Percentiles rank a stretch among this genome's conserved stretches.
Evolutionary conservation across 306 rosid genomes (phyloP).

Genomic region (Myrica gale): DNA sequence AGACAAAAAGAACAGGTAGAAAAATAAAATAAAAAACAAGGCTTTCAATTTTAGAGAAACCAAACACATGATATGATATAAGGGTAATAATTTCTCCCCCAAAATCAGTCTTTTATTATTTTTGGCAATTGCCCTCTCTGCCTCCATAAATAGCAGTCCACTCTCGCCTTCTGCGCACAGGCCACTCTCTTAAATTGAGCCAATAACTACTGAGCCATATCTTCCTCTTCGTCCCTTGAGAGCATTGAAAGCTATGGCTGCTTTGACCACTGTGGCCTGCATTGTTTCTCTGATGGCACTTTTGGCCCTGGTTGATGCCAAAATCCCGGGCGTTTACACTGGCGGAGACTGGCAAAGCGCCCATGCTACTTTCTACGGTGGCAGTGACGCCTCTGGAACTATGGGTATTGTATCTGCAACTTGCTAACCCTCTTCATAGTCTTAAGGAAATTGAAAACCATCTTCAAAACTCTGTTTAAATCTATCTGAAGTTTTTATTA

Average conservation of each 20-base stretch:
- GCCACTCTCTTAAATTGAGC: neutral
- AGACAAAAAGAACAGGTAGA: neutral
- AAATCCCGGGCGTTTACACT: conserved; percentile 43
- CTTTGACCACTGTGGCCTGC: conserved; percentile 8
- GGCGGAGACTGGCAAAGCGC: conserved; percentile 65
- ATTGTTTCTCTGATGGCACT: conserved; percentile 29
- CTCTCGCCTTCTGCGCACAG: conserved; percentile 15
- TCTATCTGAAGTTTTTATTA: no score
- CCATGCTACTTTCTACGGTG: conserved; percentile 91
- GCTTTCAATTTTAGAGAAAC: neutral
- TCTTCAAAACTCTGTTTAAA: neutral
- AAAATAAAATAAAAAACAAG: neutral
- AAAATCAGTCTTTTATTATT: neutral
- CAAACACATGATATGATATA: conserved; percentile 26
- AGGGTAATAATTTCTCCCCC: conserved; percentile 30
- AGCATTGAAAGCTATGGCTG: conserved; percentile 34
- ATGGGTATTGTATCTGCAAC: conserved; percentile 48
- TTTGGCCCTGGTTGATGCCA: conserved; percentile 30
- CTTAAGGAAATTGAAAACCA: neutral
- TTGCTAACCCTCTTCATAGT: neutral
- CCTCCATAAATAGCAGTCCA: conserved; percentile 51
- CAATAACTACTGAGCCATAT: neutral
- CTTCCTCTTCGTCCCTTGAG: neutral
- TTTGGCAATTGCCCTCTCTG: conserved; percentile 9
- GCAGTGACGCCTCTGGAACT: conserved; percentile 83